Base-by-base conservation (phyloP, 106 monocot genomes). In the Chionographis japonica region DNA sequence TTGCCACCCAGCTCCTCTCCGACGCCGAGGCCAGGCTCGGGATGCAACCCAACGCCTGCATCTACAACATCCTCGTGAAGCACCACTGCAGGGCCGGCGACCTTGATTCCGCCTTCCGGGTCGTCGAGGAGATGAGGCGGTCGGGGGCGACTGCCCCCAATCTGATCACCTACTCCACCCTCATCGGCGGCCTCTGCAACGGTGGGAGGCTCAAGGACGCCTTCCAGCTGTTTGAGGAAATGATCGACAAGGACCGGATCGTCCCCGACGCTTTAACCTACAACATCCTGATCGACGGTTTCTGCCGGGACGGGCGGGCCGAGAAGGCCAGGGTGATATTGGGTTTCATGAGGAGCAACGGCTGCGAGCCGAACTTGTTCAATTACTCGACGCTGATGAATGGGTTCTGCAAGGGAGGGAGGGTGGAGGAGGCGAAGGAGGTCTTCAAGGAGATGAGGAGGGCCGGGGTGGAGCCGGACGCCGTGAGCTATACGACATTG, bases 151-250 rank as follows among this genome's bases (percentile, higher is more conserved):
- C 69, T 3, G 2, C 37, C 2, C 97, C 97, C 3, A 92, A 87
- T 67, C 6, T 90, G 77, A 68, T 93, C 60, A 93, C 98, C 4
- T 93, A 92, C 63, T 83, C 98, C 6, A 98, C 93, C 1, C 37
- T 98, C 60, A 87, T 98, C 60, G 77, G 70, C 6, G 85, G 76
- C 17, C 69, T 93, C 1, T 89, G 90, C 63, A 62, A 50, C 6
- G 75, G 27, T 5, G 93, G 85, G 7, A 64, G 75, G 52, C 49
- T 98, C 20, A 85, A 73, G 69, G 87, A 90, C 14, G 98, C 98
- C 6, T 90, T 90, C 58, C 17, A 83, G 18, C 46, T 98, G 78
- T 93, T 98, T n/a, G 98, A 98, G 63, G 92, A 98, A 77, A 93
- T 98, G 98, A 83, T 90, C 18, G 86, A 79, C 46, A 85, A 65